phyloP scores from a whole-genome alignment of 2,329 filamentous ascomycete species.

The Ambrosiella cleistominuta region DNA sequence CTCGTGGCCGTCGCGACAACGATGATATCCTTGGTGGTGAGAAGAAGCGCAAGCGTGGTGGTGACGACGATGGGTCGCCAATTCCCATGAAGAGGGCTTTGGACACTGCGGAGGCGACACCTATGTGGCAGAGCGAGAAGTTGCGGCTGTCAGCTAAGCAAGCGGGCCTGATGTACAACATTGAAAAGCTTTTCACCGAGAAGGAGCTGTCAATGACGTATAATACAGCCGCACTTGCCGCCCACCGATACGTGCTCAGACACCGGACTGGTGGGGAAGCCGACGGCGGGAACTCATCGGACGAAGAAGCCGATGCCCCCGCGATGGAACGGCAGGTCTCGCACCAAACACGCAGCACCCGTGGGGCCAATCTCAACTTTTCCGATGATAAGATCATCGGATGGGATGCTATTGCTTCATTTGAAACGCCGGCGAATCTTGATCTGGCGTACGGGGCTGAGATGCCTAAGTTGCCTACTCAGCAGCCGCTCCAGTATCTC shows the following conservation, averaged over 20 bases:
- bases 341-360: constrained; percentile 45
- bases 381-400: constrained; percentile 40
- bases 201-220: constrained; percentile 51
- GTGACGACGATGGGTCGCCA: constrained; percentile 46
- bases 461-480: constrained; percentile 38
- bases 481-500: constrained; percentile 39
- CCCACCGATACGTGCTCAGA: constrained; percentile 43
- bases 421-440: constrained; percentile 40
- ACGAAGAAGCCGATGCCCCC: constrained; percentile 34
- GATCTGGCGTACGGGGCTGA: constrained; percentile 37
- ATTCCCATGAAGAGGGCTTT: constrained; percentile 37
- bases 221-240: constrained; percentile 42
- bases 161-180: constrained; percentile 43
- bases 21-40: constrained; percentile 36
- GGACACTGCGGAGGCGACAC: constrained; percentile 39
- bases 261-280: constrained; percentile 27
- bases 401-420: constrained; percentile 41
- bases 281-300: constrained; percentile 35
- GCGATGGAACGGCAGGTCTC: constrained; percentile 47
- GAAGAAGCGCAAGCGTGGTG: constrained; percentile 43
- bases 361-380: constrained; percentile 37
- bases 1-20: constrained; percentile 40
- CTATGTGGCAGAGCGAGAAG: constrained; percentile 45
- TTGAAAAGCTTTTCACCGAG: constrained; percentile 54
- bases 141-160: constrained; percentile 35